These are phyloP conservation scores for Scutellaria galericulata DNA, from an alignment of 257 asterid species.

Conservation along the genomic window DNA sequence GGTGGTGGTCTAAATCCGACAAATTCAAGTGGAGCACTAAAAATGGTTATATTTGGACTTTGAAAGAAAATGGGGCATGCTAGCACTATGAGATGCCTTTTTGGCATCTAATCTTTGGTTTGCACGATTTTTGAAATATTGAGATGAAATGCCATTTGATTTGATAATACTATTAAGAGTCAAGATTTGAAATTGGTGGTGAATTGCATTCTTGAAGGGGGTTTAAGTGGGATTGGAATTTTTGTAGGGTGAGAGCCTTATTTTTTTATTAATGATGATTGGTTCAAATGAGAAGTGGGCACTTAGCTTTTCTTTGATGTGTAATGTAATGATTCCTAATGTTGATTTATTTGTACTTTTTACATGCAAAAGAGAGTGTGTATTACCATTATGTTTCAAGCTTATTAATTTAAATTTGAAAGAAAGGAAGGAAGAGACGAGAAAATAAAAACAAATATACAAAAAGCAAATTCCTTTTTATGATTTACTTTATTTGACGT, in stretches of 20 bases:
- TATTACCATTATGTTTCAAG: conserved; percentile 17
- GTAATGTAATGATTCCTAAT: conserved; percentile 38
- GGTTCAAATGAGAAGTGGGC: conserved; percentile 39
- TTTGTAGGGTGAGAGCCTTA: not conserved
- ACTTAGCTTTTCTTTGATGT: conserved; percentile 25
- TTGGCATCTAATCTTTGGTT: conserved; percentile 18
- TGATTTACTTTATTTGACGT: conserved; percentile 32
- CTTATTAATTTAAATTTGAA: not conserved
- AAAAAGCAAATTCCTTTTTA: conserved; percentile 28
- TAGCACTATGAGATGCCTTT: conserved; percentile 35
- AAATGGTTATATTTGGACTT: conserved; percentile 38
- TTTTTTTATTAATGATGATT: conserved; percentile 32
- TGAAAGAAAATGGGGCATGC: conserved; percentile 40
- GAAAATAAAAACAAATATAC: conserved; percentile 17
- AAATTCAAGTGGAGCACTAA: conserved; percentile 52
- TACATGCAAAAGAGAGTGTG: conserved; percentile 26
- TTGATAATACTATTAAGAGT: no score
- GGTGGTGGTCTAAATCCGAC: conserved; percentile 37
- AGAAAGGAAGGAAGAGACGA: not conserved
- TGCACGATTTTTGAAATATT: not conserved
- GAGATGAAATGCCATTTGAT: not conserved
- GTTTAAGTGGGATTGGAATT: not conserved
- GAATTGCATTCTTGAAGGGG: not conserved
- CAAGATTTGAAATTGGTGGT: not conserved
- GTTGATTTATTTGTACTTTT: conserved; percentile 40